These are phyloP conservation scores for Euphorbia peplus DNA, from an alignment of 345 rosid genomes.

Conservation along the genomic window DNA sequence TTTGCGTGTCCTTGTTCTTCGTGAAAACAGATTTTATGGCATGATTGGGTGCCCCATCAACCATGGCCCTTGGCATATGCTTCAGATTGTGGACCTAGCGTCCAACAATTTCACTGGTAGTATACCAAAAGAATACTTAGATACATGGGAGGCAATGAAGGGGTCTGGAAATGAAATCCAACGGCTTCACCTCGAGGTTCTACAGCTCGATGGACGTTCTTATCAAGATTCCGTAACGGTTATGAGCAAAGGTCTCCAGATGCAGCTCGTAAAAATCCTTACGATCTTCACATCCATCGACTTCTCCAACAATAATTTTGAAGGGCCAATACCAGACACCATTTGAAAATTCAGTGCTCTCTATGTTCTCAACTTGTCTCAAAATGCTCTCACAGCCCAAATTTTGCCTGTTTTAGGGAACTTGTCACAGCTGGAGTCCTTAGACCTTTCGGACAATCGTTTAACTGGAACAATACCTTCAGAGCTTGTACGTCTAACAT, in stretches of 20 bases:
- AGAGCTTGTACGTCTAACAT: constrained; percentile 12
- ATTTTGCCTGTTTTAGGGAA: neutral
- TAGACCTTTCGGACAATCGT: constrained; percentile 19
- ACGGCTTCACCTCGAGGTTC: constrained; percentile 23
- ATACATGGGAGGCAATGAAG: constrained; percentile 39
- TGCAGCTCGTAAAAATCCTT: constrained; percentile 34
- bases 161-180: constrained; percentile 4
- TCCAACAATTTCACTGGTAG: constrained; percentile 31
- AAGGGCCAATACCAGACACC: constrained; percentile 16
- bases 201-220: neutral
- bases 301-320: constrained; percentile 14
- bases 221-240: constrained; percentile 40
- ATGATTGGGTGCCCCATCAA: neutral
- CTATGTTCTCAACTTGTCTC: constrained; percentile 22
- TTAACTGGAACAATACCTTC: constrained; percentile 18
- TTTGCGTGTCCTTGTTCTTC: constrained; percentile 36
- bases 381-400: constrained; percentile 16
- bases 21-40: constrained; percentile 34
- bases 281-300: constrained; percentile 37
- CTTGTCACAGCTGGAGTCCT: constrained; percentile 15
- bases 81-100: constrained; percentile 44
- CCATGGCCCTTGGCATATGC: constrained; percentile 15
- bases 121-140: constrained; percentile 11
- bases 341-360: constrained; percentile 19
- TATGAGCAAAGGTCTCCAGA: constrained; percentile 36